A percentile compares a stretch with the other conserved stretches of the same genome.
Evolutionary conservation across 1,284 basidiomycete species (phyloP).

Genomic region (Cryptococcus wingfieldii): DNA sequence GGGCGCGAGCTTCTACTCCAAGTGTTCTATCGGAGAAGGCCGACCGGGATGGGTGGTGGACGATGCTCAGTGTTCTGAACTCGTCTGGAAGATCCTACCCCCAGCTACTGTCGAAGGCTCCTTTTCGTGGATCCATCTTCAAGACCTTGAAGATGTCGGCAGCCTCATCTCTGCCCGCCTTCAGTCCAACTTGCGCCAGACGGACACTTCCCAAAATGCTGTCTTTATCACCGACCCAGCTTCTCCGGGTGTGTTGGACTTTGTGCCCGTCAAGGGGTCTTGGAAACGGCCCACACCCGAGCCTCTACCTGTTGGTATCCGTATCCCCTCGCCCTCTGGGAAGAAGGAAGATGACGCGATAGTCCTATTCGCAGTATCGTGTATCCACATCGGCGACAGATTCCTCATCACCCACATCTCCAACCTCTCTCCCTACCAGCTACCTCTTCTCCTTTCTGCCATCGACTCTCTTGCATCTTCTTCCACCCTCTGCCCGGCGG

Average conservation of each 20-base stretch:
- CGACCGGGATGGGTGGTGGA: slow-evolving; percentile 17
- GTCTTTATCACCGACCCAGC: slow-evolving; percentile 11
- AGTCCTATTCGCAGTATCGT: slow-evolving; percentile 16
- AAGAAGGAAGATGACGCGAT: slow-evolving; percentile 9
- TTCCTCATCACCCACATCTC: slow-evolving; percentile 15
- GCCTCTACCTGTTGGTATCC: slow-evolving; percentile 6
- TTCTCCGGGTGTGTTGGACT: slow-evolving; percentile 7
- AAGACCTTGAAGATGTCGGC: slow-evolving; percentile 1
- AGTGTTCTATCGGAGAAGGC: slow-evolving; percentile 14
- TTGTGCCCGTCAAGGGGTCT: slow-evolving; percentile 2
- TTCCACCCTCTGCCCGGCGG: slow-evolving; percentile 8
- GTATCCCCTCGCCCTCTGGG: neutral
- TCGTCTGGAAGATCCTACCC: slow-evolving; percentile 18
- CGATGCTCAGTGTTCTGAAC: slow-evolving; percentile 6
- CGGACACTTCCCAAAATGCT: neutral
- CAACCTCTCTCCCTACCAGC: slow-evolving; percentile 9
- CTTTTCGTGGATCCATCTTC: slow-evolving; percentile 9
- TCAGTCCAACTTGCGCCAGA: neutral
- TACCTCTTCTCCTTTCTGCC: slow-evolving; percentile 12
- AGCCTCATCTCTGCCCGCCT: neutral
- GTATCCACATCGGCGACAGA: slow-evolving; percentile 3
- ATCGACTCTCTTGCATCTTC: slow-evolving; percentile 13
- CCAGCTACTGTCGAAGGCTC: neutral
- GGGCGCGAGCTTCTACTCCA: slow-evolving; percentile 26
- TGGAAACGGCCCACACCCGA: neutral